phyloP scores from a whole-genome alignment of 2,329 filamentous ascomycete species.

The Fonsecaea pugnacius region DNA sequence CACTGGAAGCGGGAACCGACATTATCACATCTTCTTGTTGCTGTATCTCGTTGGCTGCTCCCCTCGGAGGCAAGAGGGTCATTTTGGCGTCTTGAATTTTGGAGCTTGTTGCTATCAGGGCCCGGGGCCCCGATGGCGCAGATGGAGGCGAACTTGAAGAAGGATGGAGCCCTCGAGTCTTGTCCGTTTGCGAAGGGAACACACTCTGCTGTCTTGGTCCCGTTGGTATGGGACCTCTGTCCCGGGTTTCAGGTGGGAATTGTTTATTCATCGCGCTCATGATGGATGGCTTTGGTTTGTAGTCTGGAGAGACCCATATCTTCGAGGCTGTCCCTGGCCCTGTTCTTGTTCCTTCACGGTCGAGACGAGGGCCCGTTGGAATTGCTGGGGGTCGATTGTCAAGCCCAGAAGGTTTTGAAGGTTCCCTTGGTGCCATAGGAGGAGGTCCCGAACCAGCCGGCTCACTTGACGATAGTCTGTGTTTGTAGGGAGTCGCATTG shows the following conservation, averaged over 20 bases:
- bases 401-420: slow-evolving; percentile 20
- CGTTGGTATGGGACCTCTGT: slow-evolving; percentile 25
- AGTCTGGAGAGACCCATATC: slow-evolving; percentile 32
- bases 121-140: slow-evolving; percentile 28
- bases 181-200: slow-evolving; percentile 25
- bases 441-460: slow-evolving; percentile 22
- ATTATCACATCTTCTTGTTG: slow-evolving; percentile 34
- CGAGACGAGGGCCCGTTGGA: slow-evolving; percentile 35
- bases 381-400: slow-evolving; percentile 27
- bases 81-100: slow-evolving; percentile 27
- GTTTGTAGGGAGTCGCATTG: slow-evolving; percentile 29
- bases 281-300: slow-evolving; percentile 35
- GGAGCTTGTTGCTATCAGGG: slow-evolving; percentile 26
- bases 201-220: slow-evolving; percentile 27
- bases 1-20: slow-evolving; percentile 41
- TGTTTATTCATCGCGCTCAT: slow-evolving; percentile 34
- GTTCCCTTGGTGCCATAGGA: slow-evolving; percentile 25
- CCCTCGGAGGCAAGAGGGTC: slow-evolving; percentile 19
- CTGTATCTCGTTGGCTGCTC: slow-evolving; percentile 16
- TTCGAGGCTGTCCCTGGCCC: slow-evolving; percentile 24
- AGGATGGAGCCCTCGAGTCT: slow-evolving; percentile 15
- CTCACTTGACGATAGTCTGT: slow-evolving; percentile 32
- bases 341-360: slow-evolving; percentile 28
- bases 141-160: slow-evolving; percentile 17
- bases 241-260: slow-evolving; percentile 26